Evolutionary conservation across 768 basidiomycete species (phyloP).

Genomic region (Pisolithus microcarpus): DNA sequence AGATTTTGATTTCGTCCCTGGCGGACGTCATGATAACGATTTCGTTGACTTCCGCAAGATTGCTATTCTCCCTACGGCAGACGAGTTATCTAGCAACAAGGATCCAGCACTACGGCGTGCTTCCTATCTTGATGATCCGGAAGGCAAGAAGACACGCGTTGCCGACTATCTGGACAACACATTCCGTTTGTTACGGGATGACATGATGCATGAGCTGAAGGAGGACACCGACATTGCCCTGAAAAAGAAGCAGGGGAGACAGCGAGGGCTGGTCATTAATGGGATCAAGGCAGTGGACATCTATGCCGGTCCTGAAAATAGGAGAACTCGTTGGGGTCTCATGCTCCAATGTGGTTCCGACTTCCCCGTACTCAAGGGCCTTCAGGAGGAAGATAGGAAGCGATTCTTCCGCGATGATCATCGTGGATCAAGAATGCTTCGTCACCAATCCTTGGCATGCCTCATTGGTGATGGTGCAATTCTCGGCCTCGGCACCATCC

Average conservation of each 20-base stretch:
- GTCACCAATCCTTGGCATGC: constrained; percentile 49
- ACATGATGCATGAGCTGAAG: constrained; percentile 50
- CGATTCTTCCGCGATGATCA: constrained; percentile 32
- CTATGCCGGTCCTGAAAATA: constrained; percentile 23
- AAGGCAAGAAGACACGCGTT: constrained; percentile 29
- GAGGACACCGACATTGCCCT: constrained; percentile 45
- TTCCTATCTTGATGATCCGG: constrained; percentile 37
- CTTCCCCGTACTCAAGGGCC: constrained; percentile 30
- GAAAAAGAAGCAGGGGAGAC: constrained; percentile 33
- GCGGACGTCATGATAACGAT: constrained; percentile 69
- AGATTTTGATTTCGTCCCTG: constrained; percentile 31
- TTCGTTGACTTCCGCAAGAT: constrained; percentile 53
- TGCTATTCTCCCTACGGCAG: constrained; percentile 55
- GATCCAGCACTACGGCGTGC: constrained; percentile 44
- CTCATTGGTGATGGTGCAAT: constrained; percentile 42
- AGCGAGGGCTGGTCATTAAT: constrained; percentile 33
- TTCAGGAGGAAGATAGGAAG: constrained; percentile 30
- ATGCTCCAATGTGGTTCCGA: constrained; percentile 31
- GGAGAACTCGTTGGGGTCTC: constrained; percentile 35
- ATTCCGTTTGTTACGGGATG: constrained; percentile 60
- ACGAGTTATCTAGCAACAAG: constrained; percentile 43
- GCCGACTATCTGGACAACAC: constrained; percentile 57
- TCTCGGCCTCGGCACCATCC: constrained; percentile 45
- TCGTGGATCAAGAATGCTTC: constrained; percentile 32
- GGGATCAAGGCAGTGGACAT: constrained; percentile 32